A percentile compares a stretch with the other conserved stretches of the same genome.
phyloP scores from a whole-genome alignment of 192 early-diverging fungal species.

The Polychytrium aggregatum region DNA sequence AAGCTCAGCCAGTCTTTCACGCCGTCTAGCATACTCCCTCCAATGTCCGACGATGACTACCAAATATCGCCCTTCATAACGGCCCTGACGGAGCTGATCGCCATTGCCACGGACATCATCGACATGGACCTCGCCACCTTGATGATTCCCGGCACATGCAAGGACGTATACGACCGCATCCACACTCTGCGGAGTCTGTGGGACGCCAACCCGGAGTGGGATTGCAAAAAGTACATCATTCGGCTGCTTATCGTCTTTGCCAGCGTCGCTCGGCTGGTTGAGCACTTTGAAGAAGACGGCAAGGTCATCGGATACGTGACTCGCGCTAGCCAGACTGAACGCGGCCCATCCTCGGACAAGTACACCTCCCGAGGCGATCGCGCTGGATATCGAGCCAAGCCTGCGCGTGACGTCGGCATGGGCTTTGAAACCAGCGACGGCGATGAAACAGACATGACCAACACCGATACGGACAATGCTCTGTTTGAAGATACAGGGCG shows the following conservation, averaged over 20 bases:
- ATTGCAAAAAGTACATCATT: constrained; percentile 40
- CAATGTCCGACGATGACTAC: too few relatives aligned
- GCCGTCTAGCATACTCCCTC: too few relatives aligned
- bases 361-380: too few relatives aligned
- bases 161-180: constrained; percentile 45
- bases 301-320: constrained; percentile 45
- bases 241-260: constrained; percentile 61
- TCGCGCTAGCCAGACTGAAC: too few relatives aligned
- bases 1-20: too few relatives aligned
- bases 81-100: constrained; percentile 55
- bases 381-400: too few relatives aligned
- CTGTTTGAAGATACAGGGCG: too few relatives aligned
- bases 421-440: not conserved
- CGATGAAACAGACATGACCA: too few relatives aligned
- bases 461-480: not conserved
- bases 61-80: constrained; percentile 33
- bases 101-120: constrained; percentile 58
- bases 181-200: constrained; percentile 50
- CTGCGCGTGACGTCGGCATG: not conserved
- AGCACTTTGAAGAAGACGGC: constrained; percentile 68
- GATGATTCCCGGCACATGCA: constrained; percentile 48
- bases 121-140: constrained; percentile 50
- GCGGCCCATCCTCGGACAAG: too few relatives aligned
- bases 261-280: constrained; percentile 60
- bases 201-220: constrained; percentile 55